Evolutionary conservation across 345 rosid genomes (phyloP), one percentile per base, ranked within the genome.

Genomic region (Geranium rotundifolium): DNA sequence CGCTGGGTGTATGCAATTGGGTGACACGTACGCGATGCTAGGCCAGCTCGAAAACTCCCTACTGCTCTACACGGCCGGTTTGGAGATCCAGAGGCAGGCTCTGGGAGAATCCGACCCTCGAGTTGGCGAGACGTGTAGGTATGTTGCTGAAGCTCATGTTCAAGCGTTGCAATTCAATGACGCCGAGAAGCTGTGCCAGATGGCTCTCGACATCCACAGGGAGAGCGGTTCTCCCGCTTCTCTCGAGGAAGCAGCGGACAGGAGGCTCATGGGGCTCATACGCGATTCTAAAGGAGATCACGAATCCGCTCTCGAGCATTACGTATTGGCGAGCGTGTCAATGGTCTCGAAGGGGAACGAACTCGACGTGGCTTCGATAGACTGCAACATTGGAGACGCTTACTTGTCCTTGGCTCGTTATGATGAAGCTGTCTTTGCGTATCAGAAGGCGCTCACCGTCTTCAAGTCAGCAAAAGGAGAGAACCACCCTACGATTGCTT

Each of bases 1-100:
- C 56, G 84, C 96, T 1, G 96, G 99, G 31, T 92, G 97, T 63
- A 92, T 92, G 99, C 99, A 89, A 71, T 80, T 92, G 29, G 99
- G 99, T 57, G 99, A 92, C 67, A 76, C 91, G 37, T 88, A 92
- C 41, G 87, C 85, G 54, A 72, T 83, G 76, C 70, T 92, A 72
- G 97, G 97, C 55, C 97, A 92, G 69, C 72, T 78, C 29, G 99
- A 92, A 72, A 90, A 87, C 65, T 84, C 99, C 4, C 76, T 87
- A 17, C 70, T 89, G 63, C 82, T 80, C 34, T 92, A 92, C 59
- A 80, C 91, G 0, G 91, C 97, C 4, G 97, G 99, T 59, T 67
- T 92, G 72, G 97, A 92, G 86, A 87, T 92, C 0, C 97, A 92
- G 69, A 86, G 75, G 74, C 99, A 90, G 76, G 87, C 77, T 52